phyloP scores from a whole-genome alignment of 1,139 yeast genomes.

The Wickerhamomyces sp. region DNA sequence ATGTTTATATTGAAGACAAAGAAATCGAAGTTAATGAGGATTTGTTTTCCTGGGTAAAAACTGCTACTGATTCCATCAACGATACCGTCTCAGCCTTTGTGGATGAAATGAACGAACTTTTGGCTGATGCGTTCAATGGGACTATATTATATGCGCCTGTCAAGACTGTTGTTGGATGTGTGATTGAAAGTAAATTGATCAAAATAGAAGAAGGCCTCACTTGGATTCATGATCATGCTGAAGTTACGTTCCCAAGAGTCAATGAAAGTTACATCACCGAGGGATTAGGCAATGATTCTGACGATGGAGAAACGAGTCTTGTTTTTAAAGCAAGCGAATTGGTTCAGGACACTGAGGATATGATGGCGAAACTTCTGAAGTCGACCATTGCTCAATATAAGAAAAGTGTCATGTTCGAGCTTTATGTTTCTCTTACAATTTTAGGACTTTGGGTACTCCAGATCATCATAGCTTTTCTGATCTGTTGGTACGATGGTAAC shows the following conservation, averaged over 20 bases:
- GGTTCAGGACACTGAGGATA: constrained; percentile 20
- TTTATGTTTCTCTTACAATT: constrained; percentile 39
- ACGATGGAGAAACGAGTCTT: constrained; percentile 2
- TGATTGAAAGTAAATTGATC: constrained; percentile 66
- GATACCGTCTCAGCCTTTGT: constrained; percentile 48
- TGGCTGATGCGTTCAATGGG: constrained; percentile 55
- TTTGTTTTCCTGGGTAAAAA: constrained; percentile 60
- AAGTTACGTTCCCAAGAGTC: constrained; percentile 54
- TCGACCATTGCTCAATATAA: constrained; percentile 30
- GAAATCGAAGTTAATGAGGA: constrained; percentile 53
- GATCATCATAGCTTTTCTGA: constrained; percentile 33
- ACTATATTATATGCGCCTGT: constrained; percentile 67
- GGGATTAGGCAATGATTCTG: constrained; percentile 11
- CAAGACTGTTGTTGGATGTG: constrained; percentile 66
- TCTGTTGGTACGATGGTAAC: constrained; percentile 14
- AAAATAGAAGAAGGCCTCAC: constrained; percentile 64
- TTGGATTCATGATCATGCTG: constrained; percentile 70
- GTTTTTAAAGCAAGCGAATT: constrained; percentile 10
- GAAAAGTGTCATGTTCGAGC: constrained; percentile 37
- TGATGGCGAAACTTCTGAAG: constrained; percentile 25
- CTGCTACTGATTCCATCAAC: constrained; percentile 51
- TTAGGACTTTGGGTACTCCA: constrained; percentile 47
- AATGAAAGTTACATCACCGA: constrained; percentile 27
- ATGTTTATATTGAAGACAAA: constrained; percentile 37
- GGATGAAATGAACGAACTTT: constrained; percentile 45